These are phyloP conservation scores for Trichoderma polysporum DNA, from an alignment of 2,329 filamentous ascomycete genomes.

Conservation along the genomic window DNA sequence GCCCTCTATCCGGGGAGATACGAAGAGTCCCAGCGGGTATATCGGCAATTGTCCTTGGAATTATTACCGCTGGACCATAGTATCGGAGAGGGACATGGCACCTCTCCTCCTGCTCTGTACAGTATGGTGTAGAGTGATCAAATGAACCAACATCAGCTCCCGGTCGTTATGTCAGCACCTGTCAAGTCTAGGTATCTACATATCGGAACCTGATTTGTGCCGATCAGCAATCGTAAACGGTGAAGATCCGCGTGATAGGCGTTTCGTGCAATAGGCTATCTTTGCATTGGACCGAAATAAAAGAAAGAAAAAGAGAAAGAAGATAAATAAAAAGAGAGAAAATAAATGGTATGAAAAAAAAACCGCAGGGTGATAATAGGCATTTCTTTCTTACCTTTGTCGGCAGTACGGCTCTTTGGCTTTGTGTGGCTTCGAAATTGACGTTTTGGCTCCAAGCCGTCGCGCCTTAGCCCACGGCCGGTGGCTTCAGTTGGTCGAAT, in stretches of 20 bases:
- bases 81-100: too few species aligned
- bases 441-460: not conserved
- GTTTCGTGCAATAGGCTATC: not conserved
- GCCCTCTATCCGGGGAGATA: too few species aligned
- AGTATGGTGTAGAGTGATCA: too few species aligned
- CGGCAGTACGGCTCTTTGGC: not conserved
- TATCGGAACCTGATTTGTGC: not conserved
- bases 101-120: too few species aligned
- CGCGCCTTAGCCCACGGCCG: not conserved
- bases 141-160: not conserved
- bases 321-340: too few species aligned
- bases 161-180: not conserved
- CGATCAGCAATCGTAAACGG: not conserved
- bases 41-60: not conserved
- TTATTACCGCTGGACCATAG: not conserved
- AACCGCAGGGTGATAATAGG: too few species aligned
- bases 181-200: not conserved
- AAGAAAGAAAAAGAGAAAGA: not conserved
- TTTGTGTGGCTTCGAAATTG: not conserved
- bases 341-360: too few species aligned
- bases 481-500: not conserved
- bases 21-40: not conserved
- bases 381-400: too few species aligned
- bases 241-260: constrained; percentile 1
- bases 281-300: not conserved